phyloP scores from a whole-genome alignment of 164 flowering plant genomes.

The Vitis rupestris region DNA sequence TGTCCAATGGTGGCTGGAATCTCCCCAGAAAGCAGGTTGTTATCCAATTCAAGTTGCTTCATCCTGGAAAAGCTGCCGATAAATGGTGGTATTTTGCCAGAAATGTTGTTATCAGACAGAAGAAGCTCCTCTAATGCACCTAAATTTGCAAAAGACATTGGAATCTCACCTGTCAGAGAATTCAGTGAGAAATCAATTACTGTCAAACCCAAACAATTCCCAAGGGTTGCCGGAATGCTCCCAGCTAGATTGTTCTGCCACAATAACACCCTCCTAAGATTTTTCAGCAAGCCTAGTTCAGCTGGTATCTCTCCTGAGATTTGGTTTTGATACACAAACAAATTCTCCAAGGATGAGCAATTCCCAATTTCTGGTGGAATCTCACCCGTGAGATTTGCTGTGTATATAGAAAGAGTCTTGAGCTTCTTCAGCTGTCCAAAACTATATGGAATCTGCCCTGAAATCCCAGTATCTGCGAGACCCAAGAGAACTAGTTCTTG shows the following conservation, averaged over 20 bases:
- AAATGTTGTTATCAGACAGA: constrained; percentile 41
- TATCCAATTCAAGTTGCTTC: constrained; percentile 58
- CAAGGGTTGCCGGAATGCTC: constrained; percentile 39
- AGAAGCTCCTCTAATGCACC: constrained; percentile 44
- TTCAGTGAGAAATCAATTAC: constrained; percentile 59
- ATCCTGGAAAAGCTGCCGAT: constrained; percentile 39
- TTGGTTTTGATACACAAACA: constrained; percentile 51
- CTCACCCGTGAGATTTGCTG: constrained; percentile 46
- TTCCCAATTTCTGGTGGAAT: constrained; percentile 58
- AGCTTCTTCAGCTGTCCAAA: constrained; percentile 51
- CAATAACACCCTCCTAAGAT: constrained; percentile 41
- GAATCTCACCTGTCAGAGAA: constrained; percentile 43
- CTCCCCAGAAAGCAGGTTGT: constrained; percentile 45
- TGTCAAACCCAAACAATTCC: constrained; percentile 35
- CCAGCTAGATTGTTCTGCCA: constrained; percentile 60
- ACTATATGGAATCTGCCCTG: constrained; percentile 50
- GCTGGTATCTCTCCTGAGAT: constrained; percentile 47
- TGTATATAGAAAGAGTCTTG: constrained; percentile 49
- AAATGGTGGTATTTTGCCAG: constrained; percentile 44
- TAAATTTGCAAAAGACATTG: constrained; percentile 31
- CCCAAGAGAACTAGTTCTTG: constrained; percentile 37
- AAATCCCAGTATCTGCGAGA: constrained; percentile 54
- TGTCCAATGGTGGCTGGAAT: constrained; percentile 50
- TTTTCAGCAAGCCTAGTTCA: constrained; percentile 34
- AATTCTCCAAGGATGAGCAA: constrained; percentile 42